phyloP scores from a whole-genome alignment of 768 basidiomycete species.

The Lentinula guzmanii region DNA sequence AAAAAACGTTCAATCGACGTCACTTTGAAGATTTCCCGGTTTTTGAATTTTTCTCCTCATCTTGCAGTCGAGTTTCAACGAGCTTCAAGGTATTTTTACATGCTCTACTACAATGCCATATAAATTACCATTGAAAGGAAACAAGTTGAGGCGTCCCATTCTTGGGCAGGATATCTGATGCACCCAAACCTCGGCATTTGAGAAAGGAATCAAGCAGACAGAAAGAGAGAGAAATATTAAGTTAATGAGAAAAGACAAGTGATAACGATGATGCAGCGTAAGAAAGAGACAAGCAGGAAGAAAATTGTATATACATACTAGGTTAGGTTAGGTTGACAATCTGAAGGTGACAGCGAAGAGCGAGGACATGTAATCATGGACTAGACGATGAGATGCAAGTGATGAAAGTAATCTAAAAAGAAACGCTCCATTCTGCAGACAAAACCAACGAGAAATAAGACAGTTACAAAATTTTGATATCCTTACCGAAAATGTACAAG shows the following conservation, averaged over 20 bases:
- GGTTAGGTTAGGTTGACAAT: background rate
- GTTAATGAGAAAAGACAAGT: background rate
- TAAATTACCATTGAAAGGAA: no score
- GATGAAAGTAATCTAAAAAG: background rate
- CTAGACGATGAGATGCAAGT: background rate
- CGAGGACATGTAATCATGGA: background rate
- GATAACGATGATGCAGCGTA: background rate
- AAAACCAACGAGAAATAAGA: background rate
- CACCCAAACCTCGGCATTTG: no score
- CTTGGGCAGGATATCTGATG: no score
- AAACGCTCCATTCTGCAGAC: background rate
- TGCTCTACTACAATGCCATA: no score
- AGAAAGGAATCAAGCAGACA: background rate
- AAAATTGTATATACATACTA: background rate
- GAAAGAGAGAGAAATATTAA: constrained; percentile 1
- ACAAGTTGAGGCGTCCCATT: no score
- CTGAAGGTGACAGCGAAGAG: background rate
- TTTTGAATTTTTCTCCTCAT: no score
- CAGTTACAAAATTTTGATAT: background rate
- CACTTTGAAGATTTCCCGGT: no score
- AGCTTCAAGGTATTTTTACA: background rate
- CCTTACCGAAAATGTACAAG: background rate
- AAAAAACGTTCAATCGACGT: no score
- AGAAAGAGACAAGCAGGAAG: background rate
- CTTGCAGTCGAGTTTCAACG: no score